Base-by-base conservation (phyloP, 495 filamentous ascomycete genomes). In the Lasiosphaeria hispida region DNA sequence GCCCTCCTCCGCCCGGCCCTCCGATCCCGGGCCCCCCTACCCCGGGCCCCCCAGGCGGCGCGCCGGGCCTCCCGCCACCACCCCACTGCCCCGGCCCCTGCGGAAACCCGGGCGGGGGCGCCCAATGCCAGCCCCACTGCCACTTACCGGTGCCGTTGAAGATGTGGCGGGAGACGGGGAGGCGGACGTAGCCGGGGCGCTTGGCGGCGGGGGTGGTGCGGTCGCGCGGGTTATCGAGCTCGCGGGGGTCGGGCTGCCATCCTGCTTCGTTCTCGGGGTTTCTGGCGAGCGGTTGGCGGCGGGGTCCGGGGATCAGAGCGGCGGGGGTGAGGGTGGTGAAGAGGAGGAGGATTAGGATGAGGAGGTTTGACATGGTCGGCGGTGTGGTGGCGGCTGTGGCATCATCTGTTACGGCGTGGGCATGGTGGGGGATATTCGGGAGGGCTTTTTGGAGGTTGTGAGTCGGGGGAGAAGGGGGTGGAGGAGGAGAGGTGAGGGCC, bases 111-210 rank as follows among this genome's bases (percentile, higher is more conserved):
- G 60, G 50, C 13, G 54, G 60, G 7, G 53, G 60, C 7, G 30
- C 44, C 58, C 63, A 65, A 14, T 65, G 57, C 52, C 63, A 58
- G 10, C 63, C 63, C 58, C 60, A 56, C 17, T 18, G 13, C 57
- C 60, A 68, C 37, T 51, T 58, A 0, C 65, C 59, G 18, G 63
- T 68, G 6, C 63, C 65, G 39, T 70, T 70, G 48, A 68, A 64
- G 40, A 59, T 33, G 23, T 66, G 63, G 15, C 68, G 53, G 30
- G 57, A 54, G 19, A 70, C 61, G 0, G 65, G 65, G 60, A 68
- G 56, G 2, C 68, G 63, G 15, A 70, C 65, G 41, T 66, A 70
- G 0, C 61, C 63, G 11, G 65, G 67, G n/a, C 33, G 42, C 8
- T 34, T 9, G 9, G 42, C 53, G 10, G 42, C 35, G 1, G 23